Evolutionary conservation across 2,329 filamentous ascomycete genomes (phyloP), one percentile per base, ranked within the genome.

Genomic region (Fusarium setosum): DNA sequence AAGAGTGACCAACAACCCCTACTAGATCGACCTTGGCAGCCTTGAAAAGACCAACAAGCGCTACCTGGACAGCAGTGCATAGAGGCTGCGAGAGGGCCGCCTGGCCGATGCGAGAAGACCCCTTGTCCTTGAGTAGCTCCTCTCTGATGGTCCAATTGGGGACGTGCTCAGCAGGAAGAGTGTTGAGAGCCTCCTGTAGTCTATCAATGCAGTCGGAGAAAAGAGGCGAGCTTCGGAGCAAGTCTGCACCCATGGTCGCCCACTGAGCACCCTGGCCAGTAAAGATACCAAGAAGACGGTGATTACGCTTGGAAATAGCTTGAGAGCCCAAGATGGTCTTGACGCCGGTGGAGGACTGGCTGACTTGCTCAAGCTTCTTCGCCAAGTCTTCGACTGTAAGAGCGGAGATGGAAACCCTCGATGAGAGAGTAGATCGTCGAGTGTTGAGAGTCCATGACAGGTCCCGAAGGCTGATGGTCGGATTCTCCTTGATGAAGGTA

Each of bases 1-100:
- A 82, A 0, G 82, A 84, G 63, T 85, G 83, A 3, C 83, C 83
- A 4, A 83, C 75, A 0, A 82, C 80, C 2, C 74, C 75, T 3
- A 59, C 34, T 6, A 80, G 75, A 1, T 50, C 41, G 17, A 84
- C 54, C 4, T 76, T 76, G 6, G 76, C 76, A 0, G 69, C 59
- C 0, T 55, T 34, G 1, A 77, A 62, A 2, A 74, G 54, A 8
- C 76, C 71, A 7, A 76, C 68, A 1, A 77, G 52, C 3, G 70
- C 58, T 4, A 75, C 59, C 50, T 77, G 64, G 0, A 77, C 31
- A 0, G 71, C 75, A 2, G 75, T 77, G 26, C 73, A 76, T 0
- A 75, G 58, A 1, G 76, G 73, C 32, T 78, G 76, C 4, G 75
- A 73, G 11, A 76, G 40, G 13, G 70, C 73, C 2, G 74, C 72